Evolutionary conservation across 768 basidiomycete genomes (phyloP), one percentile per base, ranked within the genome.

Genomic region (Gymnopilus junonius): DNA sequence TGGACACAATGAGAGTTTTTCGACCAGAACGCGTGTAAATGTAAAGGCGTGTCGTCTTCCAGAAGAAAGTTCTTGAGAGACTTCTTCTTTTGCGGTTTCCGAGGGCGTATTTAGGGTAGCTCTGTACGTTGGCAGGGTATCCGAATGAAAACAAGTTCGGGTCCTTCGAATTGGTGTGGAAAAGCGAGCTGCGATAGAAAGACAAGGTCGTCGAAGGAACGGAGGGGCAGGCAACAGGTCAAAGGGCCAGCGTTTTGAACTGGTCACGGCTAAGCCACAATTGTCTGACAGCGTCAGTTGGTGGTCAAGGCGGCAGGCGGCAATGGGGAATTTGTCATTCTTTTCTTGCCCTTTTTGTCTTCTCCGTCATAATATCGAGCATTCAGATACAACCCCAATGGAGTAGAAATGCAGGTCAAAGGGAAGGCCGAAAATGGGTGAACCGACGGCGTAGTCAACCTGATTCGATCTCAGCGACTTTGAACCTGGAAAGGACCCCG

Each of bases 371-470:
- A 20, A 46, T 48, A 63, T 58, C 62, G 3, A 51, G 29, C 42
- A 56, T 63, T 37, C 55, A 32, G 54, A 61, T 61, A 23, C n/a
- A n/a, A n/a, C 25, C 23, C 31, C 54, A n/a, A 54, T 35, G 12
- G 21, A 40, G 54, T 14, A 50, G 15, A 48, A 48, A 27, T 8
- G 27, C 15, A 29, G 54, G 23, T 21, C 54, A 40, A 51, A 37
- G 43, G 35, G 25, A 40, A 32, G 34, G 12, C 25, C 35, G 20
- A 48, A 59, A 59, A 12, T 23, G 32, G 17, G 48, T 3, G 32
- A 35, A 20, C 39, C 27, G 14, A 58, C n/a, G 57, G 27, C 15
- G 20, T 25, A 25, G 14, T 29, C 37, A 10, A 35, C 11, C 20
- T 39, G n/a, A 27, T 59, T 50, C 20, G n/a, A 39, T 40, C 48